Percentiles rank a stretch among this genome's conserved stretches.
Conservation (phyloP, 2,329 filamentous ascomycete species). For the Fusarium succisae region DNA sequence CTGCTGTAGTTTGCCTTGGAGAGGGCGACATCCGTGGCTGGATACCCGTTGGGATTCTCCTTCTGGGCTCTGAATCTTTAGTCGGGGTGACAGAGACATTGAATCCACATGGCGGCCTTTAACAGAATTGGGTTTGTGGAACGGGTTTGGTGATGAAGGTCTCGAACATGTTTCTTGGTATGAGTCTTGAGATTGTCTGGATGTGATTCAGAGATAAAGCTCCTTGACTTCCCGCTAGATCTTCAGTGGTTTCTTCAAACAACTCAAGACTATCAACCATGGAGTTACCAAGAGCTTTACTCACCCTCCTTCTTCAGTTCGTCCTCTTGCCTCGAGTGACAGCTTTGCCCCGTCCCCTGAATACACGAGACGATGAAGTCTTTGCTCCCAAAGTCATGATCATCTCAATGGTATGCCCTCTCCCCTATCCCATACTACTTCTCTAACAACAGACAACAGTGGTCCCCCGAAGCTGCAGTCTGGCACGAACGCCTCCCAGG, state of each 20-base stretch:
- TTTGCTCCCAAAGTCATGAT: slow-evolving; percentile 70
- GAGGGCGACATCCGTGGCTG: background rate
- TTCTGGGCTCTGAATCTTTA: background rate
- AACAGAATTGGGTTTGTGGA: slow-evolving; percentile 8
- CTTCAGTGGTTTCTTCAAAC: background rate
- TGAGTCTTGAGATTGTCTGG: background rate
- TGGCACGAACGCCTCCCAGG: slow-evolving; percentile 66
- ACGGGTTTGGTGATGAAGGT: slow-evolving; percentile 11
- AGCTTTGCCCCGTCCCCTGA: background rate
- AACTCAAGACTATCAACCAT: slow-evolving; percentile 6
- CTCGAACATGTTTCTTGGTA: slow-evolving; percentile 14
- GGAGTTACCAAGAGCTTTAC: slow-evolving; percentile 5
- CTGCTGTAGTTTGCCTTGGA: slow-evolving; percentile 1
- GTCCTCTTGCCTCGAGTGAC: background rate
- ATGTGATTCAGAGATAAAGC: slow-evolving; percentile 7
- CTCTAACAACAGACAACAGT: slow-evolving; percentile 54
- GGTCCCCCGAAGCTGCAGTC: slow-evolving; percentile 66
- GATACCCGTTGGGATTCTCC: slow-evolving; percentile 1
- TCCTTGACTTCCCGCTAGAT: background rate
- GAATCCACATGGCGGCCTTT: slow-evolving; percentile 3
- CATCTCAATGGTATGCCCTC: slow-evolving; percentile 64
- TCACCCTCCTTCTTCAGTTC: background rate
- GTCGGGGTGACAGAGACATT: slow-evolving; percentile 36
- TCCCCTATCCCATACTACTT: background rate
- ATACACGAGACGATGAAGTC: background rate